Conservation (phyloP, 441 rosid genomes). For the Arabidopsis lyrata region DNA sequence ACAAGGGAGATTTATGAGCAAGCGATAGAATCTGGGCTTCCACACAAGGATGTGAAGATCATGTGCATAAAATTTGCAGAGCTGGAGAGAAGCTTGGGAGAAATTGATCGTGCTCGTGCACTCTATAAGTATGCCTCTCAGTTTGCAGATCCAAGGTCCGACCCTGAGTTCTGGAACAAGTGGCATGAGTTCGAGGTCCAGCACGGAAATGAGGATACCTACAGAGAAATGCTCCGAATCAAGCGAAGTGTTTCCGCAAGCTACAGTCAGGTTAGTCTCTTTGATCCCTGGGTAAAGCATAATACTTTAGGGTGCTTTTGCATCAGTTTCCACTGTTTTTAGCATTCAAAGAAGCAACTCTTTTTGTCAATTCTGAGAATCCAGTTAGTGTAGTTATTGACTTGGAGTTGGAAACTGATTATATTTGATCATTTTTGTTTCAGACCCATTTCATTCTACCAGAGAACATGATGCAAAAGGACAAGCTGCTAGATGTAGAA, state of each 20-base stretch:
- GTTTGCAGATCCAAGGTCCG: constrained; percentile 91
- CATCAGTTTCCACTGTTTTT: not conserved
- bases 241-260: constrained; percentile 92
- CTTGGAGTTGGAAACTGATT: constrained; percentile 12
- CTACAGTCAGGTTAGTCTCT: constrained; percentile 73
- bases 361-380: not conserved
- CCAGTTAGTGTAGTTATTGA: not conserved
- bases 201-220: constrained; percentile 98
- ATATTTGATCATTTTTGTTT: constrained; percentile 28
- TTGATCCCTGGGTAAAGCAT: not conserved
- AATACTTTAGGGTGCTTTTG: not conserved
- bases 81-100: constrained; percentile 90
- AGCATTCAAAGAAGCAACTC: not conserved
- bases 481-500: constrained; percentile 72
- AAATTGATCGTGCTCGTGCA: constrained; percentile 87
- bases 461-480: constrained; percentile 90
- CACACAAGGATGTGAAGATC: constrained; percentile 88
- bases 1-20: constrained; percentile 95
- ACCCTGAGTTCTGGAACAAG: constrained; percentile 83
- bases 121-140: constrained; percentile 85
- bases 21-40: constrained; percentile 94
- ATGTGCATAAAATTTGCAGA: constrained; percentile 94
- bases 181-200: constrained; percentile 97
- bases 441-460: constrained; percentile 89
- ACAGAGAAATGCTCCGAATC: constrained; percentile 90